phyloP scores from a whole-genome alignment of 768 basidiomycete genomes.

The Glaciozyma martinii region DNA sequence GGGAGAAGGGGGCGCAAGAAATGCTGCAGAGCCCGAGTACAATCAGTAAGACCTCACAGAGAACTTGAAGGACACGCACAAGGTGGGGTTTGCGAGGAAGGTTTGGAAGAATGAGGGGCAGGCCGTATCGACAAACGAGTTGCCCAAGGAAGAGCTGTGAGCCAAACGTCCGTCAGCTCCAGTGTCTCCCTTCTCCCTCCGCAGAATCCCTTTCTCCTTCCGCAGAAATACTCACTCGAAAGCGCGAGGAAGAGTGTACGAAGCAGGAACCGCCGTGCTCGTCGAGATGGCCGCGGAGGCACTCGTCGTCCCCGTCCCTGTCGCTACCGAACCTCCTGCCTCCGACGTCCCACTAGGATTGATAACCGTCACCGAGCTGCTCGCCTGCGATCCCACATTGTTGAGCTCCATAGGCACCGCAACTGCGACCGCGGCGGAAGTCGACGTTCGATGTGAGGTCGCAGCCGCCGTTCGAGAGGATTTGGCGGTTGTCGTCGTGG shows the following conservation, averaged over 20 bases:
- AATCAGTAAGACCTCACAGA: not conserved
- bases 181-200: not conserved
- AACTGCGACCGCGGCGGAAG: too few species aligned
- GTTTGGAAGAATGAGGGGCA: slow-evolving; percentile 67
- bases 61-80: slow-evolving; percentile 46
- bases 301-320: too few species aligned
- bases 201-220: not conserved
- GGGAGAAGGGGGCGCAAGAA: slow-evolving; percentile 27
- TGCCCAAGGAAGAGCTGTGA: slow-evolving; percentile 54
- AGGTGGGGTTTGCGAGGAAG: slow-evolving; percentile 55
- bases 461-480: too few species aligned
- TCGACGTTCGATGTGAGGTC: too few species aligned
- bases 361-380: too few species aligned
- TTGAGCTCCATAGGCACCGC: too few species aligned
- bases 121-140: slow-evolving; percentile 56
- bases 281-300: not conserved
- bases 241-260: not conserved
- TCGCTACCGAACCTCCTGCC: too few species aligned
- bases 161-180: slow-evolving; percentile 32
- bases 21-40: not conserved
- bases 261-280: not conserved
- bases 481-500: too few species aligned
- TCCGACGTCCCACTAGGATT: too few species aligned
- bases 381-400: too few species aligned
- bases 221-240: not conserved